Evolutionary conservation across 2,329 filamentous ascomycete genomes (phyloP).

Genomic region (Phaeosphaeriaceae sp.): DNA sequence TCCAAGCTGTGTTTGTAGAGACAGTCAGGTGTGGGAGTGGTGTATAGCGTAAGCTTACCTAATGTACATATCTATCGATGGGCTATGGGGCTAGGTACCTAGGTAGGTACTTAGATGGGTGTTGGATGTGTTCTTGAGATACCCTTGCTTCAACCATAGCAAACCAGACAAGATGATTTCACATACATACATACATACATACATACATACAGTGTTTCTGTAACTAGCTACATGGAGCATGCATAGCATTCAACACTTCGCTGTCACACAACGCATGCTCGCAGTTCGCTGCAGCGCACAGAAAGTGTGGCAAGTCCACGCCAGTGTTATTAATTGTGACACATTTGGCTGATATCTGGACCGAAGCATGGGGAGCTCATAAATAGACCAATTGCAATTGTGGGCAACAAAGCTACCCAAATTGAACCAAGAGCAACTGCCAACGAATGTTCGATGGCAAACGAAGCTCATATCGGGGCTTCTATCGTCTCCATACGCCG

Average conservation of each 20-base stretch:
- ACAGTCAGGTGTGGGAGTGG: neutral
- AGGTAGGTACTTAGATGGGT: too few species aligned
- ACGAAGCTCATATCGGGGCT: neutral
- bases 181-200: too few species aligned
- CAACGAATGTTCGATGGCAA: too few species aligned
- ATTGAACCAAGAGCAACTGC: neutral
- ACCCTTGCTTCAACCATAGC: slow-evolving; percentile 34
- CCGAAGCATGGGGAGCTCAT: slow-evolving; percentile 4
- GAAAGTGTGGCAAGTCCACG: slow-evolving; percentile 20
- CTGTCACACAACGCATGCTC: slow-evolving; percentile 32
- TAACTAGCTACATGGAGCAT: slow-evolving; percentile 17
- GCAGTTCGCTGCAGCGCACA: slow-evolving; percentile 29
- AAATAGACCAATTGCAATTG: neutral
- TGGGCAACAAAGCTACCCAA: neutral
- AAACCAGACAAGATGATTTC: slow-evolving; percentile 12
- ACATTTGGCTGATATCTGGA: slow-evolving; percentile 10
- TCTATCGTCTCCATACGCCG: slow-evolving; percentile 9
- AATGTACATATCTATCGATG: slow-evolving; percentile 2
- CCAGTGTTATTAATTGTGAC: too few species aligned
- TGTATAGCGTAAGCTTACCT: neutral
- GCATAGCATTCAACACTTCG: slow-evolving; percentile 22
- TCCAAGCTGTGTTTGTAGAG: neutral
- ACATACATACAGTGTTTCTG: too few species aligned
- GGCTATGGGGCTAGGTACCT: slow-evolving; percentile 3
- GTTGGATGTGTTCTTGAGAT: slow-evolving; percentile 30